phyloP scores from a whole-genome alignment of 2,329 filamentous ascomycete genomes.

The Aspergillus glaucus region DNA sequence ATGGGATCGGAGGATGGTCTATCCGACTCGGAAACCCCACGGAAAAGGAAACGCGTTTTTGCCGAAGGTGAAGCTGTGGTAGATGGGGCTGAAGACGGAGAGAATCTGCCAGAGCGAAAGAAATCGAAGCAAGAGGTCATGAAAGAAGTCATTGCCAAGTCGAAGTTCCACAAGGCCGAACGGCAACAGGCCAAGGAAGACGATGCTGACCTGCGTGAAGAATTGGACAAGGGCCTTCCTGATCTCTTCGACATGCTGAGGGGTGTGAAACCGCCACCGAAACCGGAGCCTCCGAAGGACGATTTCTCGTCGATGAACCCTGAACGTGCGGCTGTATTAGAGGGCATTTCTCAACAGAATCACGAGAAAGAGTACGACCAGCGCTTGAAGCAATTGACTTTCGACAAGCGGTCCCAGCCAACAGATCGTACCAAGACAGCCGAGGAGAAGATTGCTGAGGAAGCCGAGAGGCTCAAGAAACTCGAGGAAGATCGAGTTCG shows the following conservation, averaged over 20 bases:
- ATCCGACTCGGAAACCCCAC: constrained; percentile 48
- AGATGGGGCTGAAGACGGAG: constrained; percentile 47
- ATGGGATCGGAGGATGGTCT: constrained; percentile 55
- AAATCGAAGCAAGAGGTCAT: constrained; percentile 96
- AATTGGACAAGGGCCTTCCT: constrained; percentile 76
- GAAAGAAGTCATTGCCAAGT: constrained; percentile 96
- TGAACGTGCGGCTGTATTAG: constrained; percentile 55
- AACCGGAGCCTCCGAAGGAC: constrained; percentile 42
- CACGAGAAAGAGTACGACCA: constrained; percentile 85
- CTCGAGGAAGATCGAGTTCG: constrained; percentile 75
- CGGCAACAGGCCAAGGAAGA: constrained; percentile 88
- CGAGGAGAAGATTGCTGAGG: constrained; percentile 73
- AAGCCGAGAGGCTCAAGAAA: constrained; percentile 68
- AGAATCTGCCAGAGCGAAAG: constrained; percentile 68
- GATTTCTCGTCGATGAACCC: constrained; percentile 53
- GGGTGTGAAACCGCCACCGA: constrained; percentile 49
- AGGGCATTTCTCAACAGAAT: constrained; percentile 56
- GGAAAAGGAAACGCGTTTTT: constrained; percentile 45
- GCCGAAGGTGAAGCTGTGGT: constrained; percentile 40
- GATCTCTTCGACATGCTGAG: constrained; percentile 68
- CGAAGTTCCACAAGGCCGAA: constrained; percentile 90
- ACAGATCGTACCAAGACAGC: constrained; percentile 85
- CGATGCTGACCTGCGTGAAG: constrained; percentile 77
- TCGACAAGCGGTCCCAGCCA: constrained; percentile 78
- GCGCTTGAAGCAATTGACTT: constrained; percentile 71